These are phyloP conservation scores for Citrullus amarus DNA, from an alignment of 306 rosid genomes.

Conservation along the genomic window DNA sequence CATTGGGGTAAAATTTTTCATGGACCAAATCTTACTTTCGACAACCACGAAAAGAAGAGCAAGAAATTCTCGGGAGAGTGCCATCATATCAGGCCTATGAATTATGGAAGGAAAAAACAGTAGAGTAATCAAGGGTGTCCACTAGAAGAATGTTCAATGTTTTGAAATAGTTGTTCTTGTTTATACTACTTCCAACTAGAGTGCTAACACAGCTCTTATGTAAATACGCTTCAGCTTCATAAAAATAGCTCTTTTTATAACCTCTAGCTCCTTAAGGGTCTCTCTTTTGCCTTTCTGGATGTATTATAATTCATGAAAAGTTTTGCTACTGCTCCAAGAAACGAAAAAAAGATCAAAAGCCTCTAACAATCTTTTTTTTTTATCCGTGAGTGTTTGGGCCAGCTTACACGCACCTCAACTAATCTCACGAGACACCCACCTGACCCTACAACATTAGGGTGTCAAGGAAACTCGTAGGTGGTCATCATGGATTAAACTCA, in stretches of 20 bases:
- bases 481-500: too few species aligned
- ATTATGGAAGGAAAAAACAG: neutral
- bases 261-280: neutral
- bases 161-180: neutral
- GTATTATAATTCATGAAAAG: neutral
- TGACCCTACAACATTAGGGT: too few species aligned
- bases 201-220: neutral
- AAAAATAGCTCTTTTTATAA: neutral
- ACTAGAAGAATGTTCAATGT: neutral
- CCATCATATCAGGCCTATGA: neutral
- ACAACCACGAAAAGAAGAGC: neutral
- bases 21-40: neutral
- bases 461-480: too few species aligned
- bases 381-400: too few species aligned
- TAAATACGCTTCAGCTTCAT: neutral
- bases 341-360: neutral
- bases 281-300: neutral
- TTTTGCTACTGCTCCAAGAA: neutral
- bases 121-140: neutral
- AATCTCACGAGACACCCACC: too few species aligned
- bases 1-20: neutral
- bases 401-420: too few species aligned
- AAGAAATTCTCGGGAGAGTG: neutral
- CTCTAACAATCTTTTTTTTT: neutral
- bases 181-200: neutral